phyloP scores from a whole-genome alignment of 2,329 filamentous ascomycete species.

The Blumeria hordei region DNA sequence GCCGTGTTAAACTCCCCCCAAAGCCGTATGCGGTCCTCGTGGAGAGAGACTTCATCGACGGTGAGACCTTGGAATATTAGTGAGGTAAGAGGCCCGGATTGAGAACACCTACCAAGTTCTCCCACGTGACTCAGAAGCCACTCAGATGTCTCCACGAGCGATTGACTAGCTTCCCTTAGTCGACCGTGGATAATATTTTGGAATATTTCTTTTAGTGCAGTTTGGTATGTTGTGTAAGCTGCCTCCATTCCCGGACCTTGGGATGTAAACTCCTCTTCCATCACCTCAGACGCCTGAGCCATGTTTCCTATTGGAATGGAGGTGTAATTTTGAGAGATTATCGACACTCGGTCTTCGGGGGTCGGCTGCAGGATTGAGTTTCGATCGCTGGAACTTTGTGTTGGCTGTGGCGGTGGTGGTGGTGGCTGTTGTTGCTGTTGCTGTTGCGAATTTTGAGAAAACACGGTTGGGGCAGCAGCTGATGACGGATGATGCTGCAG shows the following conservation, averaged over 20 bases:
- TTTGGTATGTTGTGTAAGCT: conserved; percentile 41
- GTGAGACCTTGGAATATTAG: conserved; percentile 40
- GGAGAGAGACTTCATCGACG: conserved; percentile 54
- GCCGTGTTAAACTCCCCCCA: conserved; percentile 92
- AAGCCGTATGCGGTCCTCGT: conserved; percentile 53
- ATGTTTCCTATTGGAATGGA: conserved; percentile 25
- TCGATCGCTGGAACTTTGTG: conserved; percentile 17
- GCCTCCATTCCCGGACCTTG: conserved; percentile 31
- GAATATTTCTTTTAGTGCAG: conserved; percentile 35
- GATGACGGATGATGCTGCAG: conserved; percentile 26
- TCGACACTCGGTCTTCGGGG: conserved; percentile 28
- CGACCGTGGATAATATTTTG: conserved; percentile 33
- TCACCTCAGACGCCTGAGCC: conserved; percentile 20
- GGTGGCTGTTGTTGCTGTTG: conserved; percentile 4
- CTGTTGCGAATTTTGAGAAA: conserved; percentile 15
- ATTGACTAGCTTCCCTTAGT: conserved; percentile 31
- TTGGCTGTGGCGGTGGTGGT: conserved; percentile 12
- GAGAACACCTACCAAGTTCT: conserved; percentile 32
- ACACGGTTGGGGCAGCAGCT: conserved; percentile 32
- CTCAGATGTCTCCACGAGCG: conserved; percentile 35
- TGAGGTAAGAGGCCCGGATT: conserved; percentile 8
- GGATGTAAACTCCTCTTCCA: conserved; percentile 31
- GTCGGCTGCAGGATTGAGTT: conserved; percentile 5
- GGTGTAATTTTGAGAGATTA: conserved; percentile 28
- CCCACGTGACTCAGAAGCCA: conserved; percentile 42